These are phyloP conservation scores for Dendrobium catenatum DNA, from an alignment of 106 monocot species.

Conservation along the genomic window DNA sequence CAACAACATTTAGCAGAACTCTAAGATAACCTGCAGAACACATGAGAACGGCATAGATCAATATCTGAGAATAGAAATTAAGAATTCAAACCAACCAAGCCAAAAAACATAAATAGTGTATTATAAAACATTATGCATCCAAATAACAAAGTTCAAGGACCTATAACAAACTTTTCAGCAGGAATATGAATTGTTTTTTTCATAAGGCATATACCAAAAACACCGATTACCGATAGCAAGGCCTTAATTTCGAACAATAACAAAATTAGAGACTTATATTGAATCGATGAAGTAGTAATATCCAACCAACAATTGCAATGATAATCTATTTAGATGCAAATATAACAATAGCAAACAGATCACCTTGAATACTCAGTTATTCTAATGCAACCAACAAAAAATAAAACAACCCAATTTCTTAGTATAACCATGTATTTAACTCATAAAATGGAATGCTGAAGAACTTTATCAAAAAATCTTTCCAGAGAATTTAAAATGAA, in stretches of 20 bases:
- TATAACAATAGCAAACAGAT: background rate
- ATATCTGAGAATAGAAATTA: background rate
- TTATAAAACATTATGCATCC: conserved; percentile 1
- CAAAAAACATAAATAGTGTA: background rate
- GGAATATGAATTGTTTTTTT: background rate
- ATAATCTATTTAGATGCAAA: background rate
- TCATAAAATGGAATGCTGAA: background rate
- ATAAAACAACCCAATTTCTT: background rate
- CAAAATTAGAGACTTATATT: background rate
- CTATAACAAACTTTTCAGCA: background rate
- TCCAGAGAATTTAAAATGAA: too few relatives aligned
- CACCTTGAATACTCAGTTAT: background rate
- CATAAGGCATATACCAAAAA: background rate
- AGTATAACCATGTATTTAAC: background rate
- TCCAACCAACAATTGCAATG: background rate
- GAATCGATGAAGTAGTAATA: background rate
- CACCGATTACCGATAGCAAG: background rate
- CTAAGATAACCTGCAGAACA: conserved; percentile 19
- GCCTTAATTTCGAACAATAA: background rate
- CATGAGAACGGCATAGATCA: background rate
- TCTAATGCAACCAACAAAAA: background rate
- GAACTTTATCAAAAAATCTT: background rate
- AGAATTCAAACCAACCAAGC: background rate
- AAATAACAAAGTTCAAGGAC: background rate
- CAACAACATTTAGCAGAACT: conserved; percentile 30